Base-by-base conservation (phyloP, 1,284 basidiomycete species). In the Takashimella koratensis region DNA sequence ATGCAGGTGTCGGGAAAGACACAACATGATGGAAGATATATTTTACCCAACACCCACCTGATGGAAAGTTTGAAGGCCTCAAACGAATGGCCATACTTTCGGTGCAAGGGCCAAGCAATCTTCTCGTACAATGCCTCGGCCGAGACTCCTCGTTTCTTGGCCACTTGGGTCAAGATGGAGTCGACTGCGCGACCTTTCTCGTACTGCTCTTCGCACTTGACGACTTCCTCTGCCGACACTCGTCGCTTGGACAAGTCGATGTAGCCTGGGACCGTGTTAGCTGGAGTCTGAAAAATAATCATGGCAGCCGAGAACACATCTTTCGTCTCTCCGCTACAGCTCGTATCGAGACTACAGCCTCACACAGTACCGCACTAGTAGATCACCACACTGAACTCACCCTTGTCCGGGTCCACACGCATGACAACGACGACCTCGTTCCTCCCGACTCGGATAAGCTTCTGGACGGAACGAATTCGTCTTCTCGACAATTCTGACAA, bases 371-470 rank as follows among this genome's bases (percentile, higher is more conserved):
- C n/a, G n/a, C n/a, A n/a, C n/a, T n/a, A n/a, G n/a, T n/a, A n/a
- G n/a, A n/a, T n/a, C n/a, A n/a, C n/a, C n/a, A n/a, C n/a, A n/a
- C n/a, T n/a, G n/a, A 6, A 75, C 83, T 62, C 61, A 90, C 93
- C 96, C 81, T 99, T 98, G 78, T 98, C 96, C 77, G 97, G 97
- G 82, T 99, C 95, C 39, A 99, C 95, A 74, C 95, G 83, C 63
- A 98, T 84, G 0, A 98, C 96, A 57, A 98, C 95, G 57, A 98
- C 95, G 57, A 98, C 95, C 75, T 98, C 95, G 75, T 99, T 99
- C 68, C 96, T 83, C 20, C 95, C 95, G 3, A 98, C 94, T 54
- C 95, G 83, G 76, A 98, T 98, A 53, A 98, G 84, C 77, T 98
- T 98, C 76, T 98, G 95, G 47, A 99, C 97, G 19, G 90, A 95